Evolutionary conservation across 352 stramenopile species (phyloP), one percentile per base, ranked within the genome.

Genomic region (Pythium vanterpoolii): DNA sequence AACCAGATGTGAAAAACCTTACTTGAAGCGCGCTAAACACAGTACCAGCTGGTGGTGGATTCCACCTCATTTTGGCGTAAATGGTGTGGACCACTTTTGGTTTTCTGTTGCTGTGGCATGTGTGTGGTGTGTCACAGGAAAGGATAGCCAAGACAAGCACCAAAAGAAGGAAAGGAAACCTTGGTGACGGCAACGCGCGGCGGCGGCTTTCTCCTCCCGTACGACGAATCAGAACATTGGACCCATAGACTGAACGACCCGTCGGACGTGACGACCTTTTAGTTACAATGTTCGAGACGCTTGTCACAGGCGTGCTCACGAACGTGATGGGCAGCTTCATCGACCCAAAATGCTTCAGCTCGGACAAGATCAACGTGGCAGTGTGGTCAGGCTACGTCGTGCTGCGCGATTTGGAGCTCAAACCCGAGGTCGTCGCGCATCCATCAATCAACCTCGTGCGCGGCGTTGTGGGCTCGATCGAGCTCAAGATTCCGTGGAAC

Each of bases 401-500:
- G 60, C 78, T 96, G 55, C 82, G 75, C 47, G 72, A 88, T 54
- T 68, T 94, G 23, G 85, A 94, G 72, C 67, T 96, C 34, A 89
- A 90, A 62, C 73, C 82, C 26, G 83, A 94, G 44, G 73, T 89
- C 49, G 59, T 93, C 43, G 79, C 71, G 28, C 70, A 86, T 10
- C 82, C 79, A 19, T 77, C 84, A 26, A 55, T 94, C 44, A 71
- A 71, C 24, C 76, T 96, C 27, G 79, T 91, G 54, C 84, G 86
- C 43, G 86, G 86, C 46, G 72, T 96, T 42, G 69, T 90, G 21
- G 85, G 85, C 52, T 91, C 80, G n/a, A 73, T 96, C 46, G 86
- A 93, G 68, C 83, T 96, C 63, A 93, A 93, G 68, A 96, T 96
- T 60, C 86, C 86, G 51, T 96, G 86, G 86, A 96, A 96, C 56